Conservation (phyloP, 108 stramenopile genomes). For the Mayamaea pseudoterrestris region DNA sequence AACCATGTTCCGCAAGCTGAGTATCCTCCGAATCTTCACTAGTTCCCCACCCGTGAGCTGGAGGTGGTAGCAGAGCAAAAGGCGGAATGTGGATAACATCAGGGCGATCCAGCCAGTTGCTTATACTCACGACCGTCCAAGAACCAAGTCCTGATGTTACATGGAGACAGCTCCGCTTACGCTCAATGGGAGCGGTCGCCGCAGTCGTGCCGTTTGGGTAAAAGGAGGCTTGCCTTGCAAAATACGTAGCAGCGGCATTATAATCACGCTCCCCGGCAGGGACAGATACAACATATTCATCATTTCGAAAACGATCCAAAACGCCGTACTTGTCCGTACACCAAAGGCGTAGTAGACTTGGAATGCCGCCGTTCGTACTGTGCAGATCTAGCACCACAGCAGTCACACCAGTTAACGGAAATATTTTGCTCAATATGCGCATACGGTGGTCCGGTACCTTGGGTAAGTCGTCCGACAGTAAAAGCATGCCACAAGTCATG, state of each 20-base stretch:
- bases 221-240: slow-evolving; percentile 30
- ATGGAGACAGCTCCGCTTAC: slow-evolving; percentile 63
- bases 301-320: slow-evolving; percentile 12
- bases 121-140: slow-evolving; percentile 74
- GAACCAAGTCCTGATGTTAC: slow-evolving; percentile 73
- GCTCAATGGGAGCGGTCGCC: slow-evolving; percentile 30
- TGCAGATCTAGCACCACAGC: slow-evolving; percentile 77
- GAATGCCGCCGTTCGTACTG: slow-evolving; percentile 60
- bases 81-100: slow-evolving; percentile 28
- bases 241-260: slow-evolving; percentile 32
- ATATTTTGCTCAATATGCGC: slow-evolving; percentile 61
- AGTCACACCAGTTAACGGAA: slow-evolving; percentile 68
- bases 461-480: slow-evolving; percentile 80
- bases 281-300: too few species aligned
- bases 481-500: slow-evolving; percentile 87
- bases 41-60: slow-evolving; percentile 20
- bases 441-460: slow-evolving; percentile 51
- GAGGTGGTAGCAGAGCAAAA: slow-evolving; percentile 23
- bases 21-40: slow-evolving; percentile 6
- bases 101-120: slow-evolving; percentile 66
- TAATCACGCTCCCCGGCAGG: slow-evolving; percentile 15
- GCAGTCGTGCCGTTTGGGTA: background rate
- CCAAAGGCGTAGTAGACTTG: slow-evolving; percentile 65
- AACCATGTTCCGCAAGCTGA: slow-evolving; percentile 23
- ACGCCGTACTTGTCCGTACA: slow-evolving; percentile 53